phyloP scores from a whole-genome alignment of 345 rosid species.

The Gossypium longicalyx region DNA sequence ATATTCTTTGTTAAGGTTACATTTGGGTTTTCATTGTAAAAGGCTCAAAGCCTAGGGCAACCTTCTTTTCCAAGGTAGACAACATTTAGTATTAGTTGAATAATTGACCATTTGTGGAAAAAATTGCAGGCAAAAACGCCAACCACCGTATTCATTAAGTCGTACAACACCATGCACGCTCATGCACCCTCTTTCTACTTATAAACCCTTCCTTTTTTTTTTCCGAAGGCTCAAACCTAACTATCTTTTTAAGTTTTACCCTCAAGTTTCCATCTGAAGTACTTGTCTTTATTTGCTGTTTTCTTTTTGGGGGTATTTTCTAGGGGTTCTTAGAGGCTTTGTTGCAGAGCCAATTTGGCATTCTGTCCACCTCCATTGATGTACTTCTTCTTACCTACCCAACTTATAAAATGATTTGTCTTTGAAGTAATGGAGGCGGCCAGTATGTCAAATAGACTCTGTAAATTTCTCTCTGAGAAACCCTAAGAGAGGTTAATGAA shows the following conservation, averaged over 20 bases:
- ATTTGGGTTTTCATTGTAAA: neutral
- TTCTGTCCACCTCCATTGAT: conserved; percentile 52
- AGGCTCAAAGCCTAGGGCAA: neutral
- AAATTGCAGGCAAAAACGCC: neutral
- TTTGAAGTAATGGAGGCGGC: conserved; percentile 35
- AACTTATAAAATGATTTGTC: neutral
- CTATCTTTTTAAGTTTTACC: neutral
- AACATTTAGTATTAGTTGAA: neutral
- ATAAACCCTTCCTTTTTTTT: neutral
- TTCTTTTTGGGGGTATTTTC: neutral
- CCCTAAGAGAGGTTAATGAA: conserved; percentile 3
- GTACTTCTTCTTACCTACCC: neutral
- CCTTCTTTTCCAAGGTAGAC: neutral
- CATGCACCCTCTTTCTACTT: conserved; percentile 28
- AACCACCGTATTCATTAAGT: conserved; percentile 6
- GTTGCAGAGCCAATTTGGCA: conserved; percentile 55
- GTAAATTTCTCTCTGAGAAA: conserved; percentile 41
- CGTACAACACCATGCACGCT: conserved; percentile 39
- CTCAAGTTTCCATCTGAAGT: neutral
- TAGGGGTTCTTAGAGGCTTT: conserved; percentile 30
- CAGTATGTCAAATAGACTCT: conserved; percentile 42
- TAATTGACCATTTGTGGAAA: neutral
- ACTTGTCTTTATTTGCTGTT: neutral
- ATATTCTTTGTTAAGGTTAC: neutral
- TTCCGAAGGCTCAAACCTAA: neutral